Evolutionary conservation across 192 early-diverging fungal species (phyloP), one percentile per base, ranked within the genome.

Genomic region (Umbelopsis sp.): DNA sequence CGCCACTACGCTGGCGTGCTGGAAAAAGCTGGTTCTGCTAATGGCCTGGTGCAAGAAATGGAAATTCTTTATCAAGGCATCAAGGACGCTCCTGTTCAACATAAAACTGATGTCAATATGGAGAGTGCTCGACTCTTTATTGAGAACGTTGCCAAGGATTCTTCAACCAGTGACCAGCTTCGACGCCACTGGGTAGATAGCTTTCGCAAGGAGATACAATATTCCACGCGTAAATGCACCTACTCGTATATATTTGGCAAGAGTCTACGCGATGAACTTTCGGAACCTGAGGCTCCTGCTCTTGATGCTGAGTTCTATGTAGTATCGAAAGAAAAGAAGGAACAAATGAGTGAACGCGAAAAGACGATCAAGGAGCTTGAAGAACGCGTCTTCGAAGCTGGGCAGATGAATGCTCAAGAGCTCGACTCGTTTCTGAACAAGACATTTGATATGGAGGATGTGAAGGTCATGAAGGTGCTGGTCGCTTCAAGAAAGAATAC

Each of bases 311-410:
- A 67, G 43, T 67, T 67, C 11, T 31, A 45, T 34, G 45, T 45
- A 10, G 66, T 67, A 0, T 45, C 38, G 0, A 67, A 67, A 25
- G 43, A 67, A 25, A 47, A 25, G 38, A 47, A 44, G 43, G 66
- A 47, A 1, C 41, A 44, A 11, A 47, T 47, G 22, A 67, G 21
- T 0, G 66, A 67, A 4, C 66, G 66, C n/a, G 66, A 67, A 31
- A 67, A 67, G 41, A 67, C 66, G 12, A 67, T 67, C n/a, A 44
- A 67, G 26, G 66, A 67, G 10, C 66, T 67, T 20, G 66, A 67
- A 67, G 26, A 67, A 20, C 66, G 66, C 45, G 66, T 67, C 8
- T 67, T 67, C 24, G 43, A 47, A 26, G 26, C 36, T 43, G 66
- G 66, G 45, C 16, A 44, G 3, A 47, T 67, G 12, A 24, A 67